Evolutionary conservation across 352 stramenopile genomes (phyloP), one percentile per base, ranked within the genome.

Genomic region (Phytophthora multivora): DNA sequence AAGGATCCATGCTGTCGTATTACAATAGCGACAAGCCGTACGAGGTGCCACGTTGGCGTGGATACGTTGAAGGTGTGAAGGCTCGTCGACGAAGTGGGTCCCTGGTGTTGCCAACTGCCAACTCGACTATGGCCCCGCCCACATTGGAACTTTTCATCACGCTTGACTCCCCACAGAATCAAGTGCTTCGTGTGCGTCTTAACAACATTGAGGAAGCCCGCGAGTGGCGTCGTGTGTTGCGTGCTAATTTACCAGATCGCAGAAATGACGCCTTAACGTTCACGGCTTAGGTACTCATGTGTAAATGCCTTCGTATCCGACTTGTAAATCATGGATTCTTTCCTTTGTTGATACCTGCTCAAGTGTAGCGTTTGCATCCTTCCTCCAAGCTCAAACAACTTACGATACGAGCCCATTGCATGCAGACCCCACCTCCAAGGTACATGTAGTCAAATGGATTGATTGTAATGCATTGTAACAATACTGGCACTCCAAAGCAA

Each of bases 21-120:
- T 90, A 92, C 59, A 67, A 80, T 13, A 88, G 63, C 26, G 80
- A 92, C 59, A 87, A 86, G 69, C 74, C 83, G n/a, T 88, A 92
- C 51, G 80, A 85, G 8, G 83, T 92, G 47, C 83, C 83, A 6
- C 60, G 75, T 5, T 80, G 80, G 33, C 50, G 83, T 30, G 83
- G 79, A 8, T 92, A 92, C 64, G 72, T 92, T 18, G 63, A 77
- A 36, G 49, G 63, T 23, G 77, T 88, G 2, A 75, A 79, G 39
- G 52, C 59, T 11, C 63, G 67, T 45, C 63, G 63, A 30, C 63
- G 53, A 6, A 67, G 59, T 50, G 52, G 57, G 4, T 59, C 63
- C 1, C 39, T 68, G 0, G 41, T 49, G 1, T 43, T 69, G 15
- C 52, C 65, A 33, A 56, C 42, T 1, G 38, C 54, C 15, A 40